Conservation (phyloP, 345 rosid genomes). For the Geranium rotundifolium region DNA sequence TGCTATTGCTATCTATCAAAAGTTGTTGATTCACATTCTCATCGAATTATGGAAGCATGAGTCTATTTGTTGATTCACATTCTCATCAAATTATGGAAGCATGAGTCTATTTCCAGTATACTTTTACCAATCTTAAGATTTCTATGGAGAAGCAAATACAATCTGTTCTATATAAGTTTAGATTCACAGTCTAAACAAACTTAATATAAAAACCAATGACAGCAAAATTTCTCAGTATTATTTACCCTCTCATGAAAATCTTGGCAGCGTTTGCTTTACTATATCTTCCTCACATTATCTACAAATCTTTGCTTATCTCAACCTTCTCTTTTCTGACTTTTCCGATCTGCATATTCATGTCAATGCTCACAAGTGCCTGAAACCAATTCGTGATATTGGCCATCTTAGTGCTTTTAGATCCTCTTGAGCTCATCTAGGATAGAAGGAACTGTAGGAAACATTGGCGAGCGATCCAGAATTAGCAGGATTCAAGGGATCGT, state of each 20-base stretch:
- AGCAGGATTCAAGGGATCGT: conserved; percentile 28
- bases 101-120: too few relatives aligned
- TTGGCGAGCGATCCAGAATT: conserved; percentile 47
- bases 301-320: not conserved
- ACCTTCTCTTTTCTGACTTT: not conserved
- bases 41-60: too few relatives aligned
- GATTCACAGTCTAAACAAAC: not conserved
- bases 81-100: too few relatives aligned
- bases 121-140: not conserved
- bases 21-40: too few relatives aligned
- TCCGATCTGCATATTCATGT: not conserved
- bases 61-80: too few relatives aligned
- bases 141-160: too few relatives aligned
- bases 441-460: conserved; percentile 50
- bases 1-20: too few relatives aligned
- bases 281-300: not conserved
- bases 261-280: not conserved
- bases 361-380: not conserved
- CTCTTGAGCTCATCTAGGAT: conserved; percentile 44
- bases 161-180: not conserved
- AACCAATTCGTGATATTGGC: not conserved
- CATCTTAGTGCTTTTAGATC: not conserved
- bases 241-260: not conserved
- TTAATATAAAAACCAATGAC: not conserved
- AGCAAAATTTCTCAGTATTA: not conserved